phyloP scores from a whole-genome alignment of 352 stramenopile species.

The Phytophthora syringae region DNA sequence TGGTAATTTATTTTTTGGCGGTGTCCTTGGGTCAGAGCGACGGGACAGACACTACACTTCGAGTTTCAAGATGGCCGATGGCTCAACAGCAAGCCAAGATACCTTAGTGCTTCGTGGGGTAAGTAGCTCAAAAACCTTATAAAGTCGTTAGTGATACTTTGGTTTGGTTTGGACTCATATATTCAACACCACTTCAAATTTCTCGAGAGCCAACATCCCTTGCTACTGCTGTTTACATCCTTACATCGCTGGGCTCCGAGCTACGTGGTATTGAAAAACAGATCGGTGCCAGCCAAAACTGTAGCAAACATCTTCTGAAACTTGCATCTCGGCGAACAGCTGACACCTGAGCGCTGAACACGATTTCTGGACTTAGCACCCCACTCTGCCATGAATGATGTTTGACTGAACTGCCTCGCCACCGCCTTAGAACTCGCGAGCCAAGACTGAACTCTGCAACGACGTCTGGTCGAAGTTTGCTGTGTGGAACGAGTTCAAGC shows the following conservation, averaged over 20 bases:
- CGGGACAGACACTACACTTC: too few relatives aligned
- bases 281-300: constrained; percentile 2
- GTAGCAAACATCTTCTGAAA: constrained; percentile 14
- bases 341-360: too few relatives aligned
- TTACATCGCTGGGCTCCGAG: constrained; percentile 11
- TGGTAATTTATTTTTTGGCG: too few relatives aligned
- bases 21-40: too few relatives aligned
- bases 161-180: too few relatives aligned
- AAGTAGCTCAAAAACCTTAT: too few relatives aligned
- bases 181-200: constrained; percentile 12
- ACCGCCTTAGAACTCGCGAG: constrained; percentile 48
- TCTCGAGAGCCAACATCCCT: constrained; percentile 17
- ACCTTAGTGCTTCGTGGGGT: too few relatives aligned
- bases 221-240: constrained; percentile 15
- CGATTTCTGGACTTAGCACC: constrained; percentile 24
- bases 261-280: constrained; percentile 2
- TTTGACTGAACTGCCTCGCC: constrained; percentile 5
- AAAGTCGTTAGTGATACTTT: too few relatives aligned
- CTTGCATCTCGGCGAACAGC: constrained; percentile 17
- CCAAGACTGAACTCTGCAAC: constrained; percentile 49
- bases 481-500: constrained; percentile 83
- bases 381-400: background rate
- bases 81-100: too few relatives aligned
- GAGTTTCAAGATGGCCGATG: too few relatives aligned
- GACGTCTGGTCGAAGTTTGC: constrained; percentile 82